Evolutionary conservation across 2,329 filamentous ascomycete species (phyloP), one percentile per base, ranked within the genome.

Genomic region (Rhytidhysteron rufulum): DNA sequence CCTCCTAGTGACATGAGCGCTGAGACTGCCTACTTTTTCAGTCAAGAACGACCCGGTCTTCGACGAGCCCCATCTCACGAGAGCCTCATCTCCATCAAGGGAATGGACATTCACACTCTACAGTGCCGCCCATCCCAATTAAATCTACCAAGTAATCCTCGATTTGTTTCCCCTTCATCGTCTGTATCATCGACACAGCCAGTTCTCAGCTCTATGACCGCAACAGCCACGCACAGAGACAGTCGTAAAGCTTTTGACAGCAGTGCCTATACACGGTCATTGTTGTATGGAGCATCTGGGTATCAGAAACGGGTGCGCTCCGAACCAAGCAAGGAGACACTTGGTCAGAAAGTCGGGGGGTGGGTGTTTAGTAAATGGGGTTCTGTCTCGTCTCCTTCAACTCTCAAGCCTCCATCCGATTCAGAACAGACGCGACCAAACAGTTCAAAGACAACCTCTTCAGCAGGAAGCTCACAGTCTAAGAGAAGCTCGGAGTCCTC

Each of bases 51-150:
- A 18, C 64, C 58, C 33, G 63, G 66, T 2, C 65, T 90, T 4
- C 85, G 80, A 30, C 82, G 85, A 22, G 75, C 81, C 3, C 60
- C 81, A 2, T 95, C 90, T 2, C 88, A 95, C 53, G 90, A 96
- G 60, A 95, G 88, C 15, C 83, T 96, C 45, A 78, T 96, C 51
- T 96, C 90, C 0, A 77, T 95, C 2, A 80, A 83, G 0, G 89
- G 88, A 2, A 83, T 95, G 62, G 91, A 96, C 58, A 94, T 95
- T 36, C 89, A 95, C 61, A 89, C 86, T 0, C 73, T 94, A 4
- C 83, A 84, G 54, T 75, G 77, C 2, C 79, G 86, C 4, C 87
- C 88, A 0, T 87, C 85, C 24, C 87, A 94, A 54, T 76, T 93
- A 43, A 79, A 83, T 15, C 70, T 70, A 45, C 55, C 57, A 4